These are phyloP conservation scores for Cordyceps javanica DNA, from an alignment of 2,329 filamentous ascomycete species.

Conservation along the genomic window DNA sequence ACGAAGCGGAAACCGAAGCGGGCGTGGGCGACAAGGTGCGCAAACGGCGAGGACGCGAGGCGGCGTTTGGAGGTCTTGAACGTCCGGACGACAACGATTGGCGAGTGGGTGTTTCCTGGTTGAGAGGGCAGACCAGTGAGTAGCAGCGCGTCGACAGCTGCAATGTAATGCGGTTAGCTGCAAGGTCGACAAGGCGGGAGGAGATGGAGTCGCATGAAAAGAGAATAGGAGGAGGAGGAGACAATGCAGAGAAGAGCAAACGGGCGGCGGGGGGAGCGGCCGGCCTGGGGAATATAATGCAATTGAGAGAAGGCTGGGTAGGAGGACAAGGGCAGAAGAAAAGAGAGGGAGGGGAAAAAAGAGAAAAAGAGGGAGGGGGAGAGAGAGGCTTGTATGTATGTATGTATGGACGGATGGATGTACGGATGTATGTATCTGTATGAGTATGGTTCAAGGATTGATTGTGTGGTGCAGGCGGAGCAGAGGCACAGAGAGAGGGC, in stretches of 20 bases:
- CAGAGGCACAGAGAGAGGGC: background rate
- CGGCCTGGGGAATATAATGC: constrained; percentile 8
- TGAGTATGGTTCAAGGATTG: no score
- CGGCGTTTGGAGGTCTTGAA: background rate
- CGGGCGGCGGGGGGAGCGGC: background rate
- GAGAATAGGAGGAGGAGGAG: constrained; percentile 2
- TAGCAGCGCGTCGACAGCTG: constrained; percentile 21
- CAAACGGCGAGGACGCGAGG: constrained; percentile 6
- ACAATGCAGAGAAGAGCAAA: constrained; percentile 2
- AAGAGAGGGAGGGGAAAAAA: background rate
- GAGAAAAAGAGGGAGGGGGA: background rate
- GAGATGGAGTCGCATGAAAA: background rate
- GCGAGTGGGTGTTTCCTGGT: background rate
- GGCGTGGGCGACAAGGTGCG: background rate
- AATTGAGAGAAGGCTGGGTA: constrained; percentile 10
- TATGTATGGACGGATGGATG: no score
- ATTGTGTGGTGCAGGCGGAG: background rate
- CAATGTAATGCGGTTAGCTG: constrained; percentile 28
- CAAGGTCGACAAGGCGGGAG: constrained; percentile 21
- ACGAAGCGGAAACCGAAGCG: background rate
- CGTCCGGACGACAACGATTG: background rate
- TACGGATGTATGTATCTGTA: no score
- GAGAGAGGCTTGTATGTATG: background rate
- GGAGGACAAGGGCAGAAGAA: background rate
- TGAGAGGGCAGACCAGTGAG: background rate